Evolutionary conservation across 2,329 filamentous ascomycete genomes (phyloP).

Genomic region (Endocalyx cinctus): DNA sequence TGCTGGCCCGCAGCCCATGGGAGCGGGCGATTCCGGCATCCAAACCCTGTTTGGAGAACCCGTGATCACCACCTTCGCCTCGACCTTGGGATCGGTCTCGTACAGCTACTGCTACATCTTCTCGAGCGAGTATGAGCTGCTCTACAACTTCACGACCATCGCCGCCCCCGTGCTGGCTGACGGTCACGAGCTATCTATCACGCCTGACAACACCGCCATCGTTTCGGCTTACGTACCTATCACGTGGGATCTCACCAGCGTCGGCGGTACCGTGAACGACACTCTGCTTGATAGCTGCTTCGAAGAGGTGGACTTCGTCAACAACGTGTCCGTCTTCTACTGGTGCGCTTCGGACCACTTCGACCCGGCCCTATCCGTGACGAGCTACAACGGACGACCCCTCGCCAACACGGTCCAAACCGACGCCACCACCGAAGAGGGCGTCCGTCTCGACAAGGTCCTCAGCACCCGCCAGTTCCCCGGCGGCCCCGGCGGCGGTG

Average conservation of each 20-base stretch:
- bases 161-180: neutral
- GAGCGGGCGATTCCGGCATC: neutral
- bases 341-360: constrained; percentile 1
- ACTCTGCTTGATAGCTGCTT: constrained; percentile 1
- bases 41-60: neutral
- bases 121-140: neutral
- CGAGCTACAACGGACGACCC: neutral
- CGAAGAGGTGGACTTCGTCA: neutral
- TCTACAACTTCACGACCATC: constrained; percentile 1
- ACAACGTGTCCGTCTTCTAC: constrained; percentile 1
- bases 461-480: too few relatives aligned
- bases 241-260: neutral
- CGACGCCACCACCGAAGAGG: too few relatives aligned
- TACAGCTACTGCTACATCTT: neutral
- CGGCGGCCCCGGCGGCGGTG: too few relatives aligned
- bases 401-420: too few relatives aligned
- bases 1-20: neutral
- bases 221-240: neutral
- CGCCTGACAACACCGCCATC: neutral
- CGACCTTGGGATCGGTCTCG: too few relatives aligned
- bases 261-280: neutral
- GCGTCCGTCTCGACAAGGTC: too few relatives aligned
- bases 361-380: neutral
- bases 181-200: constrained; percentile 1
- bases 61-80: neutral